Base-by-base conservation (phyloP, 2,329 filamentous ascomycete species). In the Pyricularia sp. region DNA sequence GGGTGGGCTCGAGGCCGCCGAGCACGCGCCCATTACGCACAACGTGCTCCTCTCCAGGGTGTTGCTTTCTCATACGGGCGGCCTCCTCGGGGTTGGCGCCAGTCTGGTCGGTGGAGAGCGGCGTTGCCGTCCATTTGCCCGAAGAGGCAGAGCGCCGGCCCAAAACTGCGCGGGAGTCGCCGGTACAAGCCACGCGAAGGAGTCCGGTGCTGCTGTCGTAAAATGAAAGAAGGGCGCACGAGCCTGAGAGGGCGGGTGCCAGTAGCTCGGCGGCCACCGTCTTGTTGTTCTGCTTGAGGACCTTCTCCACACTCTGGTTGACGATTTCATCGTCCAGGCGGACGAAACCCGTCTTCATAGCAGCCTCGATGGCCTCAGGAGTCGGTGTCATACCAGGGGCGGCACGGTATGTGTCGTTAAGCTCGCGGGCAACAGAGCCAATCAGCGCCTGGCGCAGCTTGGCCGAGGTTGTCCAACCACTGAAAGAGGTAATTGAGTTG, bases 401-500 rank as follows among this genome's bases (percentile, higher is more conserved):
- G 24, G 89, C 83, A 73, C 92, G 93, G 80, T 97, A 97, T 1
- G 93, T 97, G 12, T 85, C 82, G 75, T 97, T 97, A 59, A 99
- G 83, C 77, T 99, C 94, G 64, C 92, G 86, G 31, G 93, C 93
- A 61, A 99, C 94, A 72, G 90, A 96, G 68, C 84, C 91, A 70
- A 99, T 97, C 65, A 99, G 82, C 16, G 90, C 88, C 76, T 99
- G 92, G 66, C 94, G 89, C 66, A 99, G 81, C 73, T 96, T 97
- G 24, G 94, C 94, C 53, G 94, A 97, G 7, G 94, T 99, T 4
- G 94, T 97, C 94, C 94, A 99, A 70, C 94, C 94, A 60, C 91
- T 96, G 70, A 65, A 69, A 16, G 61, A 65, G 30, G 6, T 24
- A 13, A 30, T 26, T 30, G n/a, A 24, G 22, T 7, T 35, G 61